Evolutionary conservation across 2,329 filamentous ascomycete species (phyloP).

Genomic region (Stemphylium beticola): DNA sequence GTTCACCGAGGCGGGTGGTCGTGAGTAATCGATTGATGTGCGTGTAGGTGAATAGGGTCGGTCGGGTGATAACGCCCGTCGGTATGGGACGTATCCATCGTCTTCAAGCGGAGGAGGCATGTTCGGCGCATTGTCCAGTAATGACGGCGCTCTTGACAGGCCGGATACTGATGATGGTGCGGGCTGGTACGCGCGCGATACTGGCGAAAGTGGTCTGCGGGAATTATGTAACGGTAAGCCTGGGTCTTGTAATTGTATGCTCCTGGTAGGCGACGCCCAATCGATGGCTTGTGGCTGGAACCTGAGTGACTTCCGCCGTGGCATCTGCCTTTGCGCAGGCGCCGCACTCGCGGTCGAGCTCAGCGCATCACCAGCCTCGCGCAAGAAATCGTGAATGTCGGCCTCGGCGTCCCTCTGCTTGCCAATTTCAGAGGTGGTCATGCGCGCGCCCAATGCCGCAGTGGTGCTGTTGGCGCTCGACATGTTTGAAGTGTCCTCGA

Average conservation of each 20-base stretch:
- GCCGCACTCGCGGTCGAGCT: constrained; percentile 17
- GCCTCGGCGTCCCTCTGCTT: constrained; percentile 44
- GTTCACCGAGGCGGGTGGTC: constrained; percentile 72
- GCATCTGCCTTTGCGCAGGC: constrained; percentile 24
- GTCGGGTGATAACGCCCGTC: constrained; percentile 57
- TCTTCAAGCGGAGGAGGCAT: constrained; percentile 66
- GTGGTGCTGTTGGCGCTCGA: constrained; percentile 41
- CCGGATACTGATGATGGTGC: constrained; percentile 51
- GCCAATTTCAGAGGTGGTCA: constrained; percentile 35
- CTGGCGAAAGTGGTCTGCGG: constrained; percentile 50
- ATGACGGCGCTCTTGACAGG: constrained; percentile 56
- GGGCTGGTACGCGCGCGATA: constrained; percentile 57
- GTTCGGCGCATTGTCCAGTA: constrained; percentile 57
- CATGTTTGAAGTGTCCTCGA: constrained; percentile 43
- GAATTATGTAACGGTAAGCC: constrained; percentile 46
- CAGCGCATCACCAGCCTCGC: constrained; percentile 49
- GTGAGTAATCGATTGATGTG: constrained; percentile 66
- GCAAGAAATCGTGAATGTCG: constrained; percentile 53
- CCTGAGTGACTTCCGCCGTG: constrained; percentile 33
- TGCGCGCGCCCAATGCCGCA: constrained; percentile 40
- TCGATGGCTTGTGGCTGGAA: constrained; percentile 30
- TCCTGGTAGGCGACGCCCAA: constrained; percentile 27
- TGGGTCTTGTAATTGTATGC: constrained; percentile 32
- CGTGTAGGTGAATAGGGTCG: constrained; percentile 62
- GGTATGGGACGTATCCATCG: constrained; percentile 65